Percentiles rank a stretch among this genome's conserved stretches.
Conservation (phyloP, 805 yeast species). For the Metschnikowia bowlesiae region DNA sequence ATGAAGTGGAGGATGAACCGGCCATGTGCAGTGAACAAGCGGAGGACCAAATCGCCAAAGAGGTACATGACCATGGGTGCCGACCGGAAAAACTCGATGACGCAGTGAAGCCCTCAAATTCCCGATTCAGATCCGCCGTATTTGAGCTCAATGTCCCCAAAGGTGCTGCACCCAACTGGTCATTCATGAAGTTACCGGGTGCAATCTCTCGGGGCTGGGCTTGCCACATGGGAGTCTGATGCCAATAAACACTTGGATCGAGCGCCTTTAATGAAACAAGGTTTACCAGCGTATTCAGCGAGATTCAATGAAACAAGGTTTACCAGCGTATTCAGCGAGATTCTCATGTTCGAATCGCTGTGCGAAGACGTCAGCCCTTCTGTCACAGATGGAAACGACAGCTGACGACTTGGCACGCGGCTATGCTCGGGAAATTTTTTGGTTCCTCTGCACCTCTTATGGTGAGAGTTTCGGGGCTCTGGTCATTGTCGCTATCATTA, state of each 20-base stretch:
- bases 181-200: background rate
- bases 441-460: constrained; percentile 61
- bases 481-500: constrained; percentile 14
- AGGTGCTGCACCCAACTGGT: background rate
- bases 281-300: background rate
- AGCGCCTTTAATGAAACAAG: background rate
- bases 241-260: background rate
- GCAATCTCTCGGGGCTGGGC: background rate
- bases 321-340: background rate
- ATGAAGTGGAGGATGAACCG: constrained; percentile 70
- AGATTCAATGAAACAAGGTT: background rate
- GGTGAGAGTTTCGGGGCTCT: constrained; percentile 30
- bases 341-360: background rate
- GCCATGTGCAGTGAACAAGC: constrained; percentile 32
- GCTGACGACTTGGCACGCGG: background rate
- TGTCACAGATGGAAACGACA: background rate
- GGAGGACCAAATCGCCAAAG: constrained; percentile 65
- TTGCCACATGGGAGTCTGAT: background rate
- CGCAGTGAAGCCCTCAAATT: background rate
- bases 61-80: constrained; percentile 61
- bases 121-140: no score
- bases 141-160: background rate
- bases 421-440: constrained; percentile 28
- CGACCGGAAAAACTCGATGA: constrained; percentile 42
- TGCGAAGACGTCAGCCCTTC: background rate